Conservation (phyloP, 495 filamentous ascomycete genomes). For the Aspergillus saccharolyticus region DNA sequence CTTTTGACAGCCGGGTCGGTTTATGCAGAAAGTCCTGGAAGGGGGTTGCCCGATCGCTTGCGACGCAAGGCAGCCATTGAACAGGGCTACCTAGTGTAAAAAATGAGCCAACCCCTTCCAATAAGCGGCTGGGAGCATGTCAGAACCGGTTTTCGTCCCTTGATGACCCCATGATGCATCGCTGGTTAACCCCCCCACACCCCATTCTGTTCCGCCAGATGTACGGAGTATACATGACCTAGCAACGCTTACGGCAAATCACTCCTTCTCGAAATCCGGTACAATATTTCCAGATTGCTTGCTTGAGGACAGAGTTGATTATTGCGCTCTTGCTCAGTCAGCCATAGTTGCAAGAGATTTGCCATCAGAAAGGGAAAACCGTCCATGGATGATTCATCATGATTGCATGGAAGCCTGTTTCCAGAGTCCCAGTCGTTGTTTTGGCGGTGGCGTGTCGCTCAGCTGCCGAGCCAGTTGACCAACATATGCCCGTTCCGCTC, state of each 20-base stretch:
- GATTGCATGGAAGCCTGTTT: conserved; percentile 10
- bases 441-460: conserved; percentile 11
- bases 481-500: conserved; percentile 34
- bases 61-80: not conserved
- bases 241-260: not conserved
- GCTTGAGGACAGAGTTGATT: not conserved
- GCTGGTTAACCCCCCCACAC: not conserved
- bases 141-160: conserved; percentile 12
- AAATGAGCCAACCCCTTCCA: not conserved
- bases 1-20: not conserved
- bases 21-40: not conserved
- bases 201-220: conserved; percentile 1
- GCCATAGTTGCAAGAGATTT: not conserved
- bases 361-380: not conserved
- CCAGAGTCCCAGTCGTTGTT: conserved; percentile 14
- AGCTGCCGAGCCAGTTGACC: conserved; percentile 30
- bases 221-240: not conserved
- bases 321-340: not conserved
- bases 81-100: not conserved
- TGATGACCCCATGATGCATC: not conserved
- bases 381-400: conserved; percentile 1
- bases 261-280: not conserved
- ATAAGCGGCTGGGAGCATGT: conserved; percentile 1
- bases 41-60: not conserved
- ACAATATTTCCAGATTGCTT: not conserved